Conservation (phyloP, 2,329 filamentous ascomycete species). For the Mollisiaceae sp. region DNA sequence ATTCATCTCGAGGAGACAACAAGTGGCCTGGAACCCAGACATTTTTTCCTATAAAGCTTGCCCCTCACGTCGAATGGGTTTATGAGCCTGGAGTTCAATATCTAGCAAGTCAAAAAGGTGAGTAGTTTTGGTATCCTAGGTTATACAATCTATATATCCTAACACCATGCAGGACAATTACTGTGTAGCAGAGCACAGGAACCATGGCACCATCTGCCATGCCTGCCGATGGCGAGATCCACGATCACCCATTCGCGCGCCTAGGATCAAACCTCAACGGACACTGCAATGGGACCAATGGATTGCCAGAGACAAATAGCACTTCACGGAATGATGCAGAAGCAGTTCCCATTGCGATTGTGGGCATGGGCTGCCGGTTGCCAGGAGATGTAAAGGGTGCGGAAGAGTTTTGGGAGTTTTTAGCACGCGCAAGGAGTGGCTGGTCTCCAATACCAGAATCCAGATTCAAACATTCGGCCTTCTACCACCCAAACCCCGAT, state of each 20-base stretch:
- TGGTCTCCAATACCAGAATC: constrained; percentile 41
- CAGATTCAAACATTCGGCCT: constrained; percentile 56
- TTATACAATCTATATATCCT: background rate
- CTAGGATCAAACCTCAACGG: background rate
- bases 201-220: constrained; percentile 26
- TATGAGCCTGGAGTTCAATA: background rate
- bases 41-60: background rate
- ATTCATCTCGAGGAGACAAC: background rate
- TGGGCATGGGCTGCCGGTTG: constrained; percentile 46
- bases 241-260: background rate
- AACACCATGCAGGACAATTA: background rate
- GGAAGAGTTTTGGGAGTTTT: constrained; percentile 47
- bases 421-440: constrained; percentile 44
- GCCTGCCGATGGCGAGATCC: constrained; percentile 18
- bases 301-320: background rate
- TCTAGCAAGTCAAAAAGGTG: background rate
- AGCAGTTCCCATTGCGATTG: constrained; percentile 42
- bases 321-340: background rate
- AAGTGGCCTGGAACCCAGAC: background rate
- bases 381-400: constrained; percentile 45
- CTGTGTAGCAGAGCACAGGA: constrained; percentile 4
- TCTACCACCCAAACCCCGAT: constrained; percentile 56
- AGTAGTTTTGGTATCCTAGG: background rate
- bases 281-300: constrained; percentile 9
- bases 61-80: background rate